phyloP scores from a whole-genome alignment of 2,329 filamentous ascomycete genomes.

The Coccinonectria pachysandricola region DNA sequence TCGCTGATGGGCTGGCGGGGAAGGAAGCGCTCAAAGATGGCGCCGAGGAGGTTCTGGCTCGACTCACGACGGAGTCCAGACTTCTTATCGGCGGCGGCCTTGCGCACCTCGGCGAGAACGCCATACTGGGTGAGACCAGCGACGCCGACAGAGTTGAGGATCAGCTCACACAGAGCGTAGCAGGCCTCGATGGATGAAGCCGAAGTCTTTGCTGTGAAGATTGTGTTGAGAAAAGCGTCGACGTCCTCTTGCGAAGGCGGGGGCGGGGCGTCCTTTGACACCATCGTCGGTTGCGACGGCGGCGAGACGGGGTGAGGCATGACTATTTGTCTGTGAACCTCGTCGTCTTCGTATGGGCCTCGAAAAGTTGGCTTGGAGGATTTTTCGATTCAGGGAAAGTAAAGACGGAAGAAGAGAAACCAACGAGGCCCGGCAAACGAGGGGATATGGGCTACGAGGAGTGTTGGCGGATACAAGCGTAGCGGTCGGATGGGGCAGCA shows the following conservation, averaged over 20 bases:
- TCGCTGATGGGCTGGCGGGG: conserved; percentile 68
- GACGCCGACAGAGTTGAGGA: conserved; percentile 44
- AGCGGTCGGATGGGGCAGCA: too few relatives aligned
- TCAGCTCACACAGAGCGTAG: conserved; percentile 50
- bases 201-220: conserved; percentile 61
- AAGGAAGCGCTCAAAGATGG: conserved; percentile 84
- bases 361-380: conserved; percentile 6
- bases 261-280: conserved; percentile 38
- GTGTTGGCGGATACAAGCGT: too few relatives aligned
- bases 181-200: conserved; percentile 56
- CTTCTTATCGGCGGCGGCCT: conserved; percentile 91
- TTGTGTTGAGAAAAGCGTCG: conserved; percentile 50
- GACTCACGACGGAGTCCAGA: conserved; percentile 75
- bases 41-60: conserved; percentile 88
- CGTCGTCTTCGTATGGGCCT: conserved; percentile 7
- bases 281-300: conserved; percentile 30
- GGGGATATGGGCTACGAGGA: too few relatives aligned
- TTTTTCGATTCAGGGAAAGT: too few relatives aligned
- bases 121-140: conserved; percentile 43
- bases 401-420: too few relatives aligned
- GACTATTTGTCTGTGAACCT: neutral
- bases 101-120: conserved; percentile 45
- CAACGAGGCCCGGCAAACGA: neutral
- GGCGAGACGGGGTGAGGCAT: conserved; percentile 42
- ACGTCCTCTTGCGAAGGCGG: conserved; percentile 59